Base-by-base conservation (phyloP, 2,329 filamentous ascomycete species). In the Ophiostoma quercus region DNA sequence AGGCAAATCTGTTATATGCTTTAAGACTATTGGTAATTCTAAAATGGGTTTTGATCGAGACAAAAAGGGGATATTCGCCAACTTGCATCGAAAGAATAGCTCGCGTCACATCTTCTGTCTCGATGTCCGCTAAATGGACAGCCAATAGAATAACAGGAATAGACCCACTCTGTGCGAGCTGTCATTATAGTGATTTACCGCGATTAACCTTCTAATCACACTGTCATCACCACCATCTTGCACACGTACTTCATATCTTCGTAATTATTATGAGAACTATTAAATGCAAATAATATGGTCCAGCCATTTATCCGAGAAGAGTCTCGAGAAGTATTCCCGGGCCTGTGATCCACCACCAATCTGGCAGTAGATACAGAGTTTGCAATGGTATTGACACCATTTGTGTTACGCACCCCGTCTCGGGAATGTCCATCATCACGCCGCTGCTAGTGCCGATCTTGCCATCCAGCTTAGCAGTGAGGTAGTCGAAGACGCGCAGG, bases 101-200 rank as follows among this genome's bases (percentile, higher is more conserved):
- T 3, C 34, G 5, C 34, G 34, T 34, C 34, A 34, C 4, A 34
- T 8, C 34, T 2, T 34, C 34, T 8, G 16, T 19, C 41, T 16
- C 41, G 6, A 3, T 16, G 16, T 16, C 14, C 1, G 19, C 3
- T 47, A 7, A 7, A 7, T 47, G 8, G 16, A 25, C 16, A n/a
- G 22, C 57, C 57, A 62, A 62, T 62, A 62, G 57, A 62, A 62
- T 32, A 62, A 62, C 25, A 62, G 57, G 3, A 32, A 29, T 32
- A 32, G 32, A 62, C 12, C 57, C 57, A 62, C 57, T 29, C 22
- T 16, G 12, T 5, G 1, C 1, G 3, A 8, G 4, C 11, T 16
- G 57, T 34, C 5, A 11, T 3, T 9, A 16, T 57, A 57, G 51
- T 5, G 4, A 2, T 12, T 22, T 4, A 16, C 8, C 9, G 25